A percentile compares a stretch with the other conserved stretches of the same genome.
phyloP scores from a whole-genome alignment of 2,329 filamentous ascomycete genomes.

The Aspergillus brunneoviolaceus region DNA sequence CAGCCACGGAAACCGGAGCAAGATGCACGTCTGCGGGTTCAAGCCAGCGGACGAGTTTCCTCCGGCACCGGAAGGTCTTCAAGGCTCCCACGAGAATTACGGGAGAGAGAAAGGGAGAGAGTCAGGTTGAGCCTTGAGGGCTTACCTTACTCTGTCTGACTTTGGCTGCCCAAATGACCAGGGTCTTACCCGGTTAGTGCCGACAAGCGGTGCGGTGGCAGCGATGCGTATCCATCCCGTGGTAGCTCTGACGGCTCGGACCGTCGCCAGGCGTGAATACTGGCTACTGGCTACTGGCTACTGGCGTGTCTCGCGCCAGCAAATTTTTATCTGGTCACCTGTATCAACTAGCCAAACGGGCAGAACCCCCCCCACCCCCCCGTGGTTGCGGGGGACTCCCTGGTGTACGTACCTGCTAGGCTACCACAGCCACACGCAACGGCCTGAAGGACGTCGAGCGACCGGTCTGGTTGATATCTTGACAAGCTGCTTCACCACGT shows the following conservation, averaged over 20 bases:
- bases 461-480: slow-evolving; percentile 28
- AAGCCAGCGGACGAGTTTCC: not conserved
- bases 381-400: slow-evolving; percentile 9
- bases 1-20: slow-evolving; percentile 7
- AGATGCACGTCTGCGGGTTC: not conserved
- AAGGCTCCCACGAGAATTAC: slow-evolving; percentile 6
- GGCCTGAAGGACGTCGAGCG: slow-evolving; percentile 26
- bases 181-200: slow-evolving; percentile 19
- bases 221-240: slow-evolving; percentile 8
- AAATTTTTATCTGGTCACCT: slow-evolving; percentile 14
- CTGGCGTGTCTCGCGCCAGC: slow-evolving; percentile 17
- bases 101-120: not conserved
- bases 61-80: not conserved
- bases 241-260: slow-evolving; percentile 30
- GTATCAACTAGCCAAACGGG: slow-evolving; percentile 13
- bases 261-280: slow-evolving; percentile 21
- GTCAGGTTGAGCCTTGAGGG: slow-evolving; percentile 8
- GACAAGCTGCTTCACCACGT: slow-evolving; percentile 33
- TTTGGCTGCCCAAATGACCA: slow-evolving; percentile 33
- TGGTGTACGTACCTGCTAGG: slow-evolving; percentile 22
- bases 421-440: slow-evolving; percentile 28
- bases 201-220: slow-evolving; percentile 19
- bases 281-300: slow-evolving; percentile 4
- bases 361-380: slow-evolving; percentile 1
- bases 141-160: slow-evolving; percentile 17